Conservation (phyloP, 176 grass and related monocot species). For the Carex kokanica region DNA sequence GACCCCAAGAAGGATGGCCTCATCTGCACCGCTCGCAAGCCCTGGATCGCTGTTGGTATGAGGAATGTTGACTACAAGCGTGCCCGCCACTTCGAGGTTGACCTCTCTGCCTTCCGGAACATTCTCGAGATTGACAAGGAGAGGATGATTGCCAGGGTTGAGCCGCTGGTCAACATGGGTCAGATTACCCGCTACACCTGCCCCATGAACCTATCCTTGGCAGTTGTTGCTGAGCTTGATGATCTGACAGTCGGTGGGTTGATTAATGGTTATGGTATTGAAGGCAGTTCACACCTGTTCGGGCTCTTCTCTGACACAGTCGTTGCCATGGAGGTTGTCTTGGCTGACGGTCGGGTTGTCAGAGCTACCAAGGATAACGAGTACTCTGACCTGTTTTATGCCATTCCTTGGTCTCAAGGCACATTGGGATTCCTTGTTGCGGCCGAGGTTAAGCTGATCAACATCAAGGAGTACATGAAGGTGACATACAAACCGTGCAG, state of each 20-base stretch:
- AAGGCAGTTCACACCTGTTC: slow-evolving; percentile 91
- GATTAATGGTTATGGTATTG: slow-evolving; percentile 91
- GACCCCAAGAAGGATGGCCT: slow-evolving; percentile 89
- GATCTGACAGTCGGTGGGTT: slow-evolving; percentile 92
- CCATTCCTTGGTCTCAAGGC: slow-evolving; percentile 88
- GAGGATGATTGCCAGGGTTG: slow-evolving; percentile 72
- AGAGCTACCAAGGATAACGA: slow-evolving; percentile 91
- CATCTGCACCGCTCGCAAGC: slow-evolving; percentile 89
- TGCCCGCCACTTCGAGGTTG: slow-evolving; percentile 80
- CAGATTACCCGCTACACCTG: slow-evolving; percentile 73
- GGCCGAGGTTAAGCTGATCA: slow-evolving; percentile 88
- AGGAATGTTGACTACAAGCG: slow-evolving; percentile 94
- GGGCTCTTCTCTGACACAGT: slow-evolving; percentile 92
- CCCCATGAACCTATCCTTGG: slow-evolving; percentile 73
- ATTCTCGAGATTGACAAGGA: slow-evolving; percentile 81
- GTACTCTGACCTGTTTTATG: slow-evolving; percentile 88
- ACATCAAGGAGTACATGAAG: slow-evolving; percentile 90
- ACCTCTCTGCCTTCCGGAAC: slow-evolving; percentile 77
- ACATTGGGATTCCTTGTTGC: slow-evolving; percentile 81
- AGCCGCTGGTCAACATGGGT: slow-evolving; percentile 95
- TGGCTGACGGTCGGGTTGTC: slow-evolving; percentile 70
- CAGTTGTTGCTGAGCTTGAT: slow-evolving; percentile 80
- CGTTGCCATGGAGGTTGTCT: slow-evolving; percentile 71
- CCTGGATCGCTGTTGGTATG: slow-evolving; percentile 87
- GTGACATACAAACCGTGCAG: slow-evolving; percentile 57